Conservation (phyloP, 305 asterid species). For the Solanum hybrid region DNA sequence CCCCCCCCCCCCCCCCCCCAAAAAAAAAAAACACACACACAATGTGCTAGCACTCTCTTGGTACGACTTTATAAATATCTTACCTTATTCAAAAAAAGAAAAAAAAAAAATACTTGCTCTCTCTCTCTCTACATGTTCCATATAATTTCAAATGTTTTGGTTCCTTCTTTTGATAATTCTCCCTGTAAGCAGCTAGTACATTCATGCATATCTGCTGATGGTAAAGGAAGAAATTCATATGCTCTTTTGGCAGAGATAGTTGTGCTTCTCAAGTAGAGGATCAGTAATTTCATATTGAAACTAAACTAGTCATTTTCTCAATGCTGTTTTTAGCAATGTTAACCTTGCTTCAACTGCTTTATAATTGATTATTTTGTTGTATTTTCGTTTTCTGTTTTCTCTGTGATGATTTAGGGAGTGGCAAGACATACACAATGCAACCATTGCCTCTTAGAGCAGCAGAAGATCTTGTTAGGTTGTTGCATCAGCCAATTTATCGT, state of each 20-base stretch:
- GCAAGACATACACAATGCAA: slow-evolving; percentile 97
- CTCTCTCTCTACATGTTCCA: not conserved
- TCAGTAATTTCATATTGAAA: not conserved
- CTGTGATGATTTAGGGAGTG: slow-evolving; percentile 63
- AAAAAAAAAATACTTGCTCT: not conserved
- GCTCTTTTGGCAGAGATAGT: not conserved
- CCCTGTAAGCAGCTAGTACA: not conserved
- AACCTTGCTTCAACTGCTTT: not conserved
- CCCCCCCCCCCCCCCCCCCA: not conserved
- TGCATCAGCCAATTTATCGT: slow-evolving; percentile 70
- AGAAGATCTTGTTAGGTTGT: slow-evolving; percentile 83
- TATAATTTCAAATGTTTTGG: not conserved
- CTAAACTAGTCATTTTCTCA: not conserved
- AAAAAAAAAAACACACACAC: not conserved
- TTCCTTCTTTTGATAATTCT: not conserved
- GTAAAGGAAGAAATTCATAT: not conserved
- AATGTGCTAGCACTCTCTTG: not conserved
- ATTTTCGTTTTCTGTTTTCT: slow-evolving; percentile 2
- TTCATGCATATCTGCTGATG: not conserved
- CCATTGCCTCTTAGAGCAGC: slow-evolving; percentile 93
- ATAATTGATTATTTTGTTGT: not conserved
- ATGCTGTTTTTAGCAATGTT: not conserved
- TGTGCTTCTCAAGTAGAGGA: not conserved
- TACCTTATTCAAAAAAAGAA: not conserved
- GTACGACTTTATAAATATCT: not conserved